phyloP scores from a whole-genome alignment of 139 green algal genomes.

The Ulvella scutata region DNA sequence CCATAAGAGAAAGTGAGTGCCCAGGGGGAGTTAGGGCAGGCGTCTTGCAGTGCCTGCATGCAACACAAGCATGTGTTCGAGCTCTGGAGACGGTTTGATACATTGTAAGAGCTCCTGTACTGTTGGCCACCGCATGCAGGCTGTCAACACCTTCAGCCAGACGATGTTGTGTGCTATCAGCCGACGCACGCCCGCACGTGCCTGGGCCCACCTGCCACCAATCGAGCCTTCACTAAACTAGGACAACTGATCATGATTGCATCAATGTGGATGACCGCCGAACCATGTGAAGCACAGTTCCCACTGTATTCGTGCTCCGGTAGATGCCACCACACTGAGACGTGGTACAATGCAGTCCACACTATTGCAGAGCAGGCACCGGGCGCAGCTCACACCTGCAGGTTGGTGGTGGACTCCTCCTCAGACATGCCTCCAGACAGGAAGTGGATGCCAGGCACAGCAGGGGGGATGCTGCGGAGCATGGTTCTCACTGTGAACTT shows the following conservation, averaged over 20 bases:
- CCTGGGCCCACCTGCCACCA: too few species aligned
- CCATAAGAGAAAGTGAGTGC: conserved; percentile 84
- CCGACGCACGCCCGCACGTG: too few species aligned
- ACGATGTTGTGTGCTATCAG: background rate
- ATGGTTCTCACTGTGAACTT: conserved; percentile 71
- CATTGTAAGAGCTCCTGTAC: too few species aligned
- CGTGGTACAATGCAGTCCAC: too few species aligned
- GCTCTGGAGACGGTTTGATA: background rate
- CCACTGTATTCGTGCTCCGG: too few species aligned
- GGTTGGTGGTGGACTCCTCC: conserved; percentile 70
- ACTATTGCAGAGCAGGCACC: too few species aligned
- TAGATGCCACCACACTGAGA: too few species aligned
- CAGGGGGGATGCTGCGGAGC: conserved; percentile 54
- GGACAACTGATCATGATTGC: too few species aligned
- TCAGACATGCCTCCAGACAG: conserved; percentile 67
- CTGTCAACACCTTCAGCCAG: background rate
- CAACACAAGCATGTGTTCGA: background rate
- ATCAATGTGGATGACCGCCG: too few species aligned
- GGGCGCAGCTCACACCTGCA: conserved; percentile 45
- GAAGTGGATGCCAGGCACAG: conserved; percentile 59
- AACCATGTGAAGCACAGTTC: too few species aligned
- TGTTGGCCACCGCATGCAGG: too few species aligned
- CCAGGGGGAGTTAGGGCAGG: conserved; percentile 64
- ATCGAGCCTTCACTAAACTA: too few species aligned
- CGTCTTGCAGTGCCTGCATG: conserved; percentile 33